Evolutionary conservation across 2,329 filamentous ascomycete species (phyloP), one percentile per base, ranked within the genome.

Genomic region (Aspergillus sergii): DNA sequence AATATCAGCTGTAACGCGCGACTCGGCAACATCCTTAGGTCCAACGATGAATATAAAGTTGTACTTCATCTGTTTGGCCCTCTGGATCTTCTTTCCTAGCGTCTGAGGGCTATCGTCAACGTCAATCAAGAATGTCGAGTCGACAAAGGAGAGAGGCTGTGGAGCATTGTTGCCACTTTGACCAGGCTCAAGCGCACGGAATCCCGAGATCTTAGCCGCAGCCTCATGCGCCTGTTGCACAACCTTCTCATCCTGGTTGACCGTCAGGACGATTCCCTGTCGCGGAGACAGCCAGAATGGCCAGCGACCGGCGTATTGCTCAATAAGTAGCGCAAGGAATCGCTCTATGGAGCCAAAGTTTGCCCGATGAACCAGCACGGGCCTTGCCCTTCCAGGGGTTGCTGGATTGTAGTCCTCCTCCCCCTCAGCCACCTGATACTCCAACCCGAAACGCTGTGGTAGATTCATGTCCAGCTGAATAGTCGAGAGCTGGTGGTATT

Each of bases 391-490:
- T 21, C 89, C 90, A 16, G 83, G 84, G 0, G 74, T 79, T 9
- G 71, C 70, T 10, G 74, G 73, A 39, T 78, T 72, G 63, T 79
- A 80, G 61, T 80, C 79, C 59, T 73, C 71, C 64, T 80, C 77
- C 4, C 77, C 76, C 61, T 80, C 78, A 4, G 78, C 73, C 32
- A 80, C 88, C 71, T 87, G 83, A 72, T 96, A 96, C 71, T 89
- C 85, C 41, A 96, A 81, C 53, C 87, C 87, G 73, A 96, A 96
- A 14, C 92, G 87, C 73, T 92, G 91, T 1, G 93, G 93, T 2
- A 96, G 83, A 77, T 96, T 93, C 75, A 96, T 96, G 75, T 96
- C 93, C 32, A 96, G 86, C 80, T 96, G 93, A 57, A 96, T 90
- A 0, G 93, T 96, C 3, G 92, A 93, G 3, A 93, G 92, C 75